Evolutionary conservation across 257 asterid species (phyloP), one percentile per base, ranked within the genome.

Genomic region (Solanum boliviense): DNA sequence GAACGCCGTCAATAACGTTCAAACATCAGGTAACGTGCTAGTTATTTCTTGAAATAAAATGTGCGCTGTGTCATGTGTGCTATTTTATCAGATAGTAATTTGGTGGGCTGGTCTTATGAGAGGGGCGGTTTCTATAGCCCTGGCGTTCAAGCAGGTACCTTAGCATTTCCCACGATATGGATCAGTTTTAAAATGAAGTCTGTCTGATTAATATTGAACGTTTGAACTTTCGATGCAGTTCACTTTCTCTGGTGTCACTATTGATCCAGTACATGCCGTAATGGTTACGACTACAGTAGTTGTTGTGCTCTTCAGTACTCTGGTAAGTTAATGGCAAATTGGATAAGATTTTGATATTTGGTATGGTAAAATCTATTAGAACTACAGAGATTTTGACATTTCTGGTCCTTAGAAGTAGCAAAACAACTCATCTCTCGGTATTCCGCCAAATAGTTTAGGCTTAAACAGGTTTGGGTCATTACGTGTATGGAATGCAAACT

Each of bases 91-190:
- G 99, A 88, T 94, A n/a, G 88, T 97, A 25, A 90, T 97, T 84
- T 95, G 98, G 98, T 97, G 99, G 99, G 98, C 99, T 32, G 99
- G 99, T 48, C 96, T 97, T 81, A 95, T 95, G 96, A 93, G 99
- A 89, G 99, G 98, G 87, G 99, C 99, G 25, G 99, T 97, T 39
- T 97, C 99, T 89, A 95, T 95, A 31, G 99, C 99, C 35, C 90
- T 97, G 91, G 98, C 98, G 2, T 97, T 95, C 94, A 95, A 95
- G 91, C 95, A 97, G 99, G 99, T 97, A 91, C 7, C 23, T 12
- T 82, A 12, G 62, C 41, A 21, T 13, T 60, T 16, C 13, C 7
- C 21, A 7, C 5, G 2, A 21, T 31, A 20, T 23, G 27, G 7
- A 6, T 74, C 52, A 1, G 15, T 48, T 70, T 20, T 38, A 7